Percentiles rank a stretch among this genome's conserved stretches.
Conservation (phyloP, 352 stramenopile genomes). For the Phytophthora capsici region DNA sequence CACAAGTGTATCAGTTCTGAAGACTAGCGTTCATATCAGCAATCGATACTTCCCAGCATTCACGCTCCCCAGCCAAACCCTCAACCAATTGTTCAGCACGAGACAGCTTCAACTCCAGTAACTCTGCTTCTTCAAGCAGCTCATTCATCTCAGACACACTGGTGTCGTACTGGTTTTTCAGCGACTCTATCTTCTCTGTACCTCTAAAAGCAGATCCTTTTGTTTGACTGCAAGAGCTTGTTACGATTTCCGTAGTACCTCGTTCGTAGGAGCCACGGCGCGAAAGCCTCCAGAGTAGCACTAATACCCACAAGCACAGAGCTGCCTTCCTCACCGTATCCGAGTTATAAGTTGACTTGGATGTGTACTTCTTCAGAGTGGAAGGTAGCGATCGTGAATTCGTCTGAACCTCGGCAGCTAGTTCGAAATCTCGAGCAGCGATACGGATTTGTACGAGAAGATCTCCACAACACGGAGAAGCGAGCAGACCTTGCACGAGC, state of each 20-base stretch:
- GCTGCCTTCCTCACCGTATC: conserved; percentile 92
- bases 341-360: conserved; percentile 81
- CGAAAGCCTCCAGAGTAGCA: conserved; percentile 90
- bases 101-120: conserved; percentile 93
- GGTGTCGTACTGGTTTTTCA: conserved; percentile 93
- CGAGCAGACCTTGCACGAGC: too few relatives aligned
- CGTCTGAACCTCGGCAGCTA: too few relatives aligned
- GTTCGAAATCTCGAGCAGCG: too few relatives aligned
- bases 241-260: conserved; percentile 88
- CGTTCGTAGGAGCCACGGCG: conserved; percentile 91
- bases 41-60: conserved; percentile 94
- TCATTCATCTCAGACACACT: conserved; percentile 95
- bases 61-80: conserved; percentile 93
- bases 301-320: conserved; percentile 91
- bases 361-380: conserved; percentile 95
- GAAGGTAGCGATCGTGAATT: too few relatives aligned
- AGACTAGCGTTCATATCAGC: conserved; percentile 89
- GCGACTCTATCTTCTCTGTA: conserved; percentile 91
- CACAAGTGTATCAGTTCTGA: conserved; percentile 90
- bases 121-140: conserved; percentile 92
- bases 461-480: too few relatives aligned
- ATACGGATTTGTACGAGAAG: too few relatives aligned
- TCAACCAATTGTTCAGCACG: conserved; percentile 95
- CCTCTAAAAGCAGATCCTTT: conserved; percentile 87
- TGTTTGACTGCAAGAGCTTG: conserved; percentile 89